Evolutionary conservation across 192 early-diverging fungal species (phyloP).

Genomic region (Dissophora globulifera): DNA sequence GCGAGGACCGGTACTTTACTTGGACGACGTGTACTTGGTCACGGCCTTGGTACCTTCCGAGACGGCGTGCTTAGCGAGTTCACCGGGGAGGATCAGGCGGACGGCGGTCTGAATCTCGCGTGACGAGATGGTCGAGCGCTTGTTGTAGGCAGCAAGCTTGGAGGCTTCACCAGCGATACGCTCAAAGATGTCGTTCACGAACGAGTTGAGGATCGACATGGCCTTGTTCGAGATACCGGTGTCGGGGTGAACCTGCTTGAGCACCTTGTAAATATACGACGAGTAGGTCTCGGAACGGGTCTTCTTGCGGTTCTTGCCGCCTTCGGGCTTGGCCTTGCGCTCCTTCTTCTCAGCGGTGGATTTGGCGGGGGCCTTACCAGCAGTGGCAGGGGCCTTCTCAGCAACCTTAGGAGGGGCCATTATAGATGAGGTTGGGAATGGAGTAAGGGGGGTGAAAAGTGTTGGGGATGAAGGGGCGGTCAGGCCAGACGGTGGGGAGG

Average conservation of each 20-base stretch:
- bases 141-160: constrained; percentile 93
- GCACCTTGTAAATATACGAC: constrained; percentile 97
- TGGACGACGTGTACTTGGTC: constrained; percentile 93
- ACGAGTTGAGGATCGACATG: constrained; percentile 97
- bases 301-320: constrained; percentile 72
- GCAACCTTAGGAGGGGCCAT: constrained; percentile 39
- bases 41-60: constrained; percentile 98
- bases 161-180: constrained; percentile 88
- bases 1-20: constrained; percentile 54
- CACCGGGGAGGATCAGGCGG: constrained; percentile 81
- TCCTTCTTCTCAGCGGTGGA: constrained; percentile 70
- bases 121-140: constrained; percentile 94
- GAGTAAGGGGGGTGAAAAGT: not conserved
- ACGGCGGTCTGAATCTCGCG: constrained; percentile 93
- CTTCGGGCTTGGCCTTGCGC: constrained; percentile 60
- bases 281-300: constrained; percentile 90
- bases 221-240: constrained; percentile 98
- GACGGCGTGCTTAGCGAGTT: constrained; percentile 96
- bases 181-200: constrained; percentile 98
- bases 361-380: constrained; percentile 73
- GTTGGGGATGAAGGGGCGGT: constrained; percentile 1
- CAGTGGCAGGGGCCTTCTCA: constrained; percentile 47
- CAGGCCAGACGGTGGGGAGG: not conserved
- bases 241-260: constrained; percentile 98
- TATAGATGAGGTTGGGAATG: constrained; percentile 10